Base-by-base conservation (phyloP, 1,139 yeast genomes). In the Petasospora fabianii region DNA sequence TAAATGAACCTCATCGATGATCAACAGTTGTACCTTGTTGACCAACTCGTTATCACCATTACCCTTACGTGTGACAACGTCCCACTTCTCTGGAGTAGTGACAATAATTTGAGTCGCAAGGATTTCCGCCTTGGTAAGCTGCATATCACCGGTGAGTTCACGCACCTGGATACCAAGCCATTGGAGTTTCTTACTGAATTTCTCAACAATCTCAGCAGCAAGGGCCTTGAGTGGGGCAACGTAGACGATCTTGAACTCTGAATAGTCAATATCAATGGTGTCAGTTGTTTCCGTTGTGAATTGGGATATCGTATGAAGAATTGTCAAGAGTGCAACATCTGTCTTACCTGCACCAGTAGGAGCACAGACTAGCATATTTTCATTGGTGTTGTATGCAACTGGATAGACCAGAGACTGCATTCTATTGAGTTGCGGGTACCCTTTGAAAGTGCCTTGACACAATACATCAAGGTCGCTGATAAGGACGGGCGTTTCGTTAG, bases 321-420 rank as follows among this genome's bases (percentile, higher is more conserved):
- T 80, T 0, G 97, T 72, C 30, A 92, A 65, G 54, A 94, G 66
- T 0, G 99, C 99, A 29, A 94, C 96, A 60, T 94, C 97, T 0
- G 99, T 94, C 58, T 92, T 92, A 73, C 99, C 99, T 7, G 98
- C 97, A 71, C 99, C 98, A 0, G 99, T 92, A 3, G 99, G 99
- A 0, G 99, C 99, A 75, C 98, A 92, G 2, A 92, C 90, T 36
- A 92, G 70, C 96, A 94, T 84, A 55, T 94, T 92, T 53, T 90
- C 97, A 60, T 87, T 90, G 6, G 97, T 84, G 40, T 83, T 79
- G 58, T 92, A 94, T 0, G 96, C 98, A 14, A 88, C 84, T 0
- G 96, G 96, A 50, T 73, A 94, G 1, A 94, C 95, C 47, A 94
- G 70, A 20, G 96, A 83, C 60, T 94, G 99, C 75, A 94, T 84